Percentiles rank a stretch among this genome's conserved stretches.
These are phyloP conservation scores for Pythium inflatum DNA, from an alignment of 352 stramenopile genomes.

Conservation along the genomic window DNA sequence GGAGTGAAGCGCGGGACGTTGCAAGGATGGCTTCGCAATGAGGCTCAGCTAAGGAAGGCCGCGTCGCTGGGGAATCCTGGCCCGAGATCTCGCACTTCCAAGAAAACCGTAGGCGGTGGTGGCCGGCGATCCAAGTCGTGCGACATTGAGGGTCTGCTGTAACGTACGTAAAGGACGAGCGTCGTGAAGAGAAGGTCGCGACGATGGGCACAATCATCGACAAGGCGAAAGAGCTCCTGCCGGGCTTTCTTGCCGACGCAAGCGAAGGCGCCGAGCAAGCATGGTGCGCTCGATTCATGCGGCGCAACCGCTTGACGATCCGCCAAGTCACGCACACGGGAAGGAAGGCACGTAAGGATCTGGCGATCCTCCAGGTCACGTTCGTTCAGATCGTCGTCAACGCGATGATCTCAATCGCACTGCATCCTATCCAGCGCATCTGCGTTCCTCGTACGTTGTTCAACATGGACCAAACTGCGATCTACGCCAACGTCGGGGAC, in stretches of 20 bases:
- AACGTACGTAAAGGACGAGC: slow-evolving; percentile 12
- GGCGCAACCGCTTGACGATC: neutral
- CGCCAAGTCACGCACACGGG: slow-evolving; percentile 6
- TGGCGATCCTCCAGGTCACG: neutral
- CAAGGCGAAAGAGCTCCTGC: neutral
- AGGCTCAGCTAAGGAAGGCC: neutral
- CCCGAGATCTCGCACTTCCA: neutral
- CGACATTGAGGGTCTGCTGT: neutral
- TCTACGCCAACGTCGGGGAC: neutral
- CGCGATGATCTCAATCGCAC: neutral
- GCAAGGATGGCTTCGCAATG: neutral
- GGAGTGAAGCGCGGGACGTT: neutral
- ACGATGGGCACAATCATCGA: neutral
- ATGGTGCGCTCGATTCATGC: slow-evolving; percentile 8
- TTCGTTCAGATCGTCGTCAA: neutral
- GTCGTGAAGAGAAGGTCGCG: slow-evolving; percentile 1
- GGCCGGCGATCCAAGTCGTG: neutral
- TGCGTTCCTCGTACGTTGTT: neutral
- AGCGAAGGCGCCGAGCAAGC: neutral
- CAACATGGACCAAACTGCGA: slow-evolving; percentile 13
- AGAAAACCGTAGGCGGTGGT: slow-evolving; percentile 9
- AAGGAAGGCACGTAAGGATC: neutral
- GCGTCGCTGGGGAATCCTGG: neutral
- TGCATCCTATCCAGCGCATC: neutral
- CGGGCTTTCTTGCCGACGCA: neutral